phyloP scores from a whole-genome alignment of 1,139 yeast genomes.

The Saccharomycopsis hybrid region DNA sequence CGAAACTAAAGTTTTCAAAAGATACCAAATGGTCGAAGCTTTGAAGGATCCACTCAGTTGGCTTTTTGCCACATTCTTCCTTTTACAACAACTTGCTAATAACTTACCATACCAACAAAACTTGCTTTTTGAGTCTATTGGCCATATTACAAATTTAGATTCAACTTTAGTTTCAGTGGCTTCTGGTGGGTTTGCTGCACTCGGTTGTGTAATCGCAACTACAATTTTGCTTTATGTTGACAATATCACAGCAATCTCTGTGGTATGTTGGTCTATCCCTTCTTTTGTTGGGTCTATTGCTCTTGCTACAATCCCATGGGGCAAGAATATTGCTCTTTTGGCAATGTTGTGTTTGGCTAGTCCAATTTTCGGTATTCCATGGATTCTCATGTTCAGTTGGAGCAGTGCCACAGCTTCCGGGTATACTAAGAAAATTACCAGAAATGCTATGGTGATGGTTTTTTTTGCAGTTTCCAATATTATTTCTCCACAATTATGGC shows the following conservation, averaged over 20 bases:
- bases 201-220: slow-evolving; percentile 32
- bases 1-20: slow-evolving; percentile 40
- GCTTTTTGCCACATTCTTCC: slow-evolving; percentile 35
- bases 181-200: slow-evolving; percentile 38
- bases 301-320: slow-evolving; percentile 37
- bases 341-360: slow-evolving; percentile 38
- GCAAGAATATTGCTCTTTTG: slow-evolving; percentile 36
- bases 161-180: slow-evolving; percentile 50
- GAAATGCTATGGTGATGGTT: slow-evolving; percentile 36
- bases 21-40: slow-evolving; percentile 38
- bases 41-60: slow-evolving; percentile 43
- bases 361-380: slow-evolving; percentile 37
- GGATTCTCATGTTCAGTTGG: slow-evolving; percentile 38
- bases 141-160: slow-evolving; percentile 36
- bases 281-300: slow-evolving; percentile 41
- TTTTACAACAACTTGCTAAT: slow-evolving; percentile 41
- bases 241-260: slow-evolving; percentile 32
- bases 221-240: slow-evolving; percentile 25
- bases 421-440: slow-evolving; percentile 36
- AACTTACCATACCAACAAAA: slow-evolving; percentile 43
- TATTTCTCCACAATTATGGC: slow-evolving; percentile 43
- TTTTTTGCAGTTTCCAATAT: slow-evolving; percentile 37
- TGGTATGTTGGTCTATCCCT: slow-evolving; percentile 36
- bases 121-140: slow-evolving; percentile 37
- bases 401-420: slow-evolving; percentile 32